phyloP scores from a whole-genome alignment of 192 early-diverging fungal genomes.

The Podila minutissima region DNA sequence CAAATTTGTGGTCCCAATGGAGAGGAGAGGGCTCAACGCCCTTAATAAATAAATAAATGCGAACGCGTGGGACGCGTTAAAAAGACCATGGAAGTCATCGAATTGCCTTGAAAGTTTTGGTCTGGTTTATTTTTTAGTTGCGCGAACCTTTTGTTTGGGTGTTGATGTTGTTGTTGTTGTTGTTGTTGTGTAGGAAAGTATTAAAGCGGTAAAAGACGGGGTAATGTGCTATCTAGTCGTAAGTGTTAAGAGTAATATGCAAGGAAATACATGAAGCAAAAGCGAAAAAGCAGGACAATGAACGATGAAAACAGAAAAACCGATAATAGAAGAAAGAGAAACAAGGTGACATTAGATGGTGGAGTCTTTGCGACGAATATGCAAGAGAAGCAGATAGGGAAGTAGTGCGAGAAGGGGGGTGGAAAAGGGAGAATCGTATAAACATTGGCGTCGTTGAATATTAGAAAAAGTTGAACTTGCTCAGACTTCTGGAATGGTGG shows the following conservation, averaged over 20 bases:
- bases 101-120: too few relatives aligned
- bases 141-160: too few relatives aligned
- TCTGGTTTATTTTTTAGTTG: too few relatives aligned
- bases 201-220: too few relatives aligned
- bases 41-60: too few relatives aligned
- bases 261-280: background rate
- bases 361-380: background rate
- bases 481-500: slow-evolving; percentile 7
- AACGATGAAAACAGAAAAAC: background rate
- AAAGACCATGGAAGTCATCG: too few relatives aligned
- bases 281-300: background rate
- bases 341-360: background rate
- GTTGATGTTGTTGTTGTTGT: too few relatives aligned
- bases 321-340: background rate
- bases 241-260: background rate
- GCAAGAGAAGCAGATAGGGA: background rate
- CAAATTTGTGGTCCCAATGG: too few relatives aligned
- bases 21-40: too few relatives aligned
- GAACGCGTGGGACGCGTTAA: too few relatives aligned
- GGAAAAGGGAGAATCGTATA: background rate
- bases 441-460: background rate
- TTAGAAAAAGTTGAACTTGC: slow-evolving; percentile 47
- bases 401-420: background rate
- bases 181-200: too few relatives aligned
- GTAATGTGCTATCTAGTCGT: too few relatives aligned